A percentile compares a stretch with the other conserved stretches of the same genome.
Evolutionary conservation across 1,284 basidiomycete species (phyloP).

Genomic region (Cryptococcus deneoformans): DNA sequence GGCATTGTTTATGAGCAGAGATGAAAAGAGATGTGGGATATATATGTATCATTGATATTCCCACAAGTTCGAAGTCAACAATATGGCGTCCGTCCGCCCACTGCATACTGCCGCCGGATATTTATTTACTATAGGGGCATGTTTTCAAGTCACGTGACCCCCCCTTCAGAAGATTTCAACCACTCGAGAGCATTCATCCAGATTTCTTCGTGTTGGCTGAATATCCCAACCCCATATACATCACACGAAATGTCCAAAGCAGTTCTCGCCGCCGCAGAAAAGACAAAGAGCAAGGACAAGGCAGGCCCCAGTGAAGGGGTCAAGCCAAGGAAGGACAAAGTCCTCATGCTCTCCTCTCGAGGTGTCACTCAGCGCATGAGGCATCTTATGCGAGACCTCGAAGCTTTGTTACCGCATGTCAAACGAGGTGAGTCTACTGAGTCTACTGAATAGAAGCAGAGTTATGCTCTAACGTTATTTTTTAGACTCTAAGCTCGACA

Average conservation of each 20-base stretch:
- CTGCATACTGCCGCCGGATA: background rate
- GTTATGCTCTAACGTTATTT: background rate
- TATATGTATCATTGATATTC: too few species aligned
- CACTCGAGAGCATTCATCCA: background rate
- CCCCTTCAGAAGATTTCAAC: constrained; percentile 1
- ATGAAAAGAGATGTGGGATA: too few species aligned
- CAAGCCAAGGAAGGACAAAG: constrained; percentile 58
- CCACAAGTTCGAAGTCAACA: too few species aligned
- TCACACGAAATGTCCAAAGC: background rate
- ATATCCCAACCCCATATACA: too few species aligned
- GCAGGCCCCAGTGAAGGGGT: constrained; percentile 4
- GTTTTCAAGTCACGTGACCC: background rate
- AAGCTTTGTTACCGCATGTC: constrained; percentile 85
- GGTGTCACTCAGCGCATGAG: constrained; percentile 96
- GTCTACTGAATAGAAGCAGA: background rate
- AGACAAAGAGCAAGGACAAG: constrained; percentile 20
- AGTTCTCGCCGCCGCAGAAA: constrained; percentile 3
- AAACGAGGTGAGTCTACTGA: constrained; percentile 75
- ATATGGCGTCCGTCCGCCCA: background rate
- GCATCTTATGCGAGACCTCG: constrained; percentile 94
- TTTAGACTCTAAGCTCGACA: constrained; percentile 92
- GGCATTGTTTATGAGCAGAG: constrained; percentile 1
- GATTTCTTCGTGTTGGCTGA: background rate
- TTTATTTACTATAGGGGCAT: background rate
- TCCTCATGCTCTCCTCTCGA: constrained; percentile 87